Conservation (phyloP, 2,329 filamentous ascomycete species). For the Talaromyces sp. region DNA sequence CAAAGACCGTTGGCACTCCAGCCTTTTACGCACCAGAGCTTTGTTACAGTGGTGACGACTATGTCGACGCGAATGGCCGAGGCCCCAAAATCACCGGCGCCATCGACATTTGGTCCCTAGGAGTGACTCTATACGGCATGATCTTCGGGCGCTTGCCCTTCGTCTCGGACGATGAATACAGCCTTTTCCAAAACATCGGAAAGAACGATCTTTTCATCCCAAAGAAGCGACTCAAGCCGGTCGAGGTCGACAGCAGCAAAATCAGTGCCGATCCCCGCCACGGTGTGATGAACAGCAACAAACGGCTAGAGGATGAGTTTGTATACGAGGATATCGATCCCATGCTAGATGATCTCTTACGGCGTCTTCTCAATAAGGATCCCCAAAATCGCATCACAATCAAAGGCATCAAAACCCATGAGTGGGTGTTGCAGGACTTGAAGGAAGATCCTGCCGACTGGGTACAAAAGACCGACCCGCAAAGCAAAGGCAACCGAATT, state of each 20-base stretch:
- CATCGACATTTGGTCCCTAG: constrained; percentile 96
- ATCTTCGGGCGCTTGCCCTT: constrained; percentile 93
- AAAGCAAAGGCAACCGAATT: constrained; percentile 77
- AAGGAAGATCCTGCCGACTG: constrained; percentile 66
- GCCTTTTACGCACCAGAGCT: constrained; percentile 97
- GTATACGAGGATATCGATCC: constrained; percentile 84
- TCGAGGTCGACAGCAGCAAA: constrained; percentile 39
- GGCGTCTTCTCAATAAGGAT: constrained; percentile 80
- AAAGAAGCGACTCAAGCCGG: constrained; percentile 72
- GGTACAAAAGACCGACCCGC: constrained; percentile 93
- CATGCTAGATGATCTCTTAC: constrained; percentile 72
- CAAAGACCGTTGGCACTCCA: constrained; percentile 95
- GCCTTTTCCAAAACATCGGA: constrained; percentile 87
- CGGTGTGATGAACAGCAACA: constrained; percentile 60
- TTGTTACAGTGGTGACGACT: constrained; percentile 77
- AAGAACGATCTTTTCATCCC: constrained; percentile 92
- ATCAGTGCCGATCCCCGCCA: constrained; percentile 2
- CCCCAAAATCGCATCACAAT: constrained; percentile 83
- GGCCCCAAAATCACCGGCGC: constrained; percentile 77
- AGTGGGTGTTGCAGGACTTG: constrained; percentile 81
- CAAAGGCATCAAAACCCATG: constrained; percentile 87
- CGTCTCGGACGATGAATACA: constrained; percentile 84
- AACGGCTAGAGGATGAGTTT: constrained; percentile 72
- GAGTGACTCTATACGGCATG: constrained; percentile 92
- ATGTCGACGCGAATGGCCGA: constrained; percentile 51